Base-by-base conservation (phyloP, 306 rosid genomes). In the Crotalaria pallida region DNA sequence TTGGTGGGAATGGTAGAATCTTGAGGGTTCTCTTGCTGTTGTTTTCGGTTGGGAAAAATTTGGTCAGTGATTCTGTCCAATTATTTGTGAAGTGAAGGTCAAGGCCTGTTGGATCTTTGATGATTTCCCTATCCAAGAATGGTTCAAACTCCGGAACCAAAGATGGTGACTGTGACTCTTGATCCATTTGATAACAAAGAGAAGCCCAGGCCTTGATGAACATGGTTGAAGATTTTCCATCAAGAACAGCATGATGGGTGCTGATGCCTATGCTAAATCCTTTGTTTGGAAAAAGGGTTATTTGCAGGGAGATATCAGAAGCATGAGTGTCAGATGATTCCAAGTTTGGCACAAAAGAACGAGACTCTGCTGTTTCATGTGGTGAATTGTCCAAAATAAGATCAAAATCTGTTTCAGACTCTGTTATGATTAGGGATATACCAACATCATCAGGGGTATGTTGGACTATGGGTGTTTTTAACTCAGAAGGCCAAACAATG, bases 171-270 rank as follows among this genome's bases (percentile, higher is more conserved):
- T n/a, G 7, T 10, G 48, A 10, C 0, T n/a, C 2, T 18, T 59
- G 33, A 38, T 18, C 61, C 4, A 5, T 13, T 4, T 1, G 15
- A 58, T 53, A 29, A 44, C 71, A 79, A 2, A 77, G 17, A 40
- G 33, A 26, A 51, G 82, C 86, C 86, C 91, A 86, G 0, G 84
- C 61, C 63, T 86, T 81, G 40, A 86, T 17, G 57, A 86, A 86
- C 77, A 55, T 29, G 6, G 43, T 55, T 4, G 73, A 31, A 6
- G 79, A 21, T 56, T 44, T 36, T 6, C 88, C 88, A 45, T 81
- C 88, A 1, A 84, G 12, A 33, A 70, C 77, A 0, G 74, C 79
- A 4, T 81, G 81, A 71, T 81, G 81, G 9, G 31, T 5, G 5
- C 81, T n/a, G 65, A 72, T 38, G 8, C 83, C 88, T 5, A 81